A percentile compares a stretch with the other conserved stretches of the same genome.
These are phyloP conservation scores for Novymonas esmeraldas DNA, from an alignment of 208 protist species.

Conservation along the genomic window DNA sequence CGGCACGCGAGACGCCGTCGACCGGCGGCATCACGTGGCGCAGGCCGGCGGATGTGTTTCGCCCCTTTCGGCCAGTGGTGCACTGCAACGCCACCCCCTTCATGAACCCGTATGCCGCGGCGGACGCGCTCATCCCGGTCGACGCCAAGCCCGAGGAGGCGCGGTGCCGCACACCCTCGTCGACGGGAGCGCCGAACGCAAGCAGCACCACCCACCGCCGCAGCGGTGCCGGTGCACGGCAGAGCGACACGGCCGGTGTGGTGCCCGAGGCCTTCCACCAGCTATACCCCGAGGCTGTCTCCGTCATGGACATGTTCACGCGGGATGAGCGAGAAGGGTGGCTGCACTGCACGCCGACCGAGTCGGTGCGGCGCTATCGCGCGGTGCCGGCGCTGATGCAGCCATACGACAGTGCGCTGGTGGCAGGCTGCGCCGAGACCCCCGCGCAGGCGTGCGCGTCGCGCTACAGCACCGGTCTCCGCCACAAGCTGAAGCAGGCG, in stretches of 20 bases:
- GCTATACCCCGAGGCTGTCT: slow-evolving; percentile 78
- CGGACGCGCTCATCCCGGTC: slow-evolving; percentile 31
- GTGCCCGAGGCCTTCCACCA: slow-evolving; percentile 46
- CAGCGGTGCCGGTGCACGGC: slow-evolving; percentile 2
- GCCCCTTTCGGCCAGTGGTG: slow-evolving; percentile 90
- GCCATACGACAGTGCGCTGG: slow-evolving; percentile 71
- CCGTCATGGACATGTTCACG: slow-evolving; percentile 55
- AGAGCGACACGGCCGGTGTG: slow-evolving; percentile 13
- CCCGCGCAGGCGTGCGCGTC: slow-evolving; percentile 69
- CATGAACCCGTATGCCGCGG: slow-evolving; percentile 69
- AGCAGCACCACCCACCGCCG: slow-evolving; percentile 4
- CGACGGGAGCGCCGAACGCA: not conserved
- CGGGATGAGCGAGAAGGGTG: slow-evolving; percentile 43
- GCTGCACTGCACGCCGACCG: slow-evolving; percentile 29
- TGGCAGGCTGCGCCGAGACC: slow-evolving; percentile 63
- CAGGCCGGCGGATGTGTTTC: slow-evolving; percentile 68
- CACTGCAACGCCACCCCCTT: slow-evolving; percentile 86
- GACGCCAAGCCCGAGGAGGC: slow-evolving; percentile 47
- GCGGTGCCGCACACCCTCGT: slow-evolving; percentile 15
- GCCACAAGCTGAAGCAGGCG: slow-evolving; percentile 73
- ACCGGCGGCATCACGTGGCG: slow-evolving; percentile 53
- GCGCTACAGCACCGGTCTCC: slow-evolving; percentile 82
- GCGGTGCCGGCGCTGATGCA: slow-evolving; percentile 71
- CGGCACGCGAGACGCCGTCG: not conserved
- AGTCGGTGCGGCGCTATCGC: slow-evolving; percentile 62